A percentile compares a stretch with the other conserved stretches of the same genome.
Conservation (phyloP, 768 basidiomycete genomes). For the Exsudoporus frostii region DNA sequence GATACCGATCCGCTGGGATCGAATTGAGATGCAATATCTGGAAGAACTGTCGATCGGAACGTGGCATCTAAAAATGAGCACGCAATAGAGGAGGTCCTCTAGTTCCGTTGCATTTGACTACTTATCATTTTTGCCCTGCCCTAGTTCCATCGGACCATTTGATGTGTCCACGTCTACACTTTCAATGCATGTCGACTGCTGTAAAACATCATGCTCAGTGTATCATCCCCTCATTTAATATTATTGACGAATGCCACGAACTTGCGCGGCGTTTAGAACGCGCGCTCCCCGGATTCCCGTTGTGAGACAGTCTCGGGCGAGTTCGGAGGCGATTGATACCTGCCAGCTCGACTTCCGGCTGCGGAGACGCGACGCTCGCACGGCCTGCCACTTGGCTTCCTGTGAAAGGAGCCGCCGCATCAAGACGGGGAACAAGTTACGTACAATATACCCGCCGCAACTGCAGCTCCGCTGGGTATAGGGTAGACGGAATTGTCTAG, state of each 20-base stretch:
- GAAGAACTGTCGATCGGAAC: constrained; percentile 66
- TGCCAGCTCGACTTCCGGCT: neutral
- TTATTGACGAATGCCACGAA: constrained; percentile 18
- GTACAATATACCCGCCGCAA: no score
- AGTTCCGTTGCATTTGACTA: constrained; percentile 5
- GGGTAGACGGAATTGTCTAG: neutral
- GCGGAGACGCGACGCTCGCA: constrained; percentile 3
- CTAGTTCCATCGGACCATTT: constrained; percentile 9
- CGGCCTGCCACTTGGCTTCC: constrained; percentile 29
- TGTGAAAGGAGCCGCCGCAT: constrained; percentile 19
- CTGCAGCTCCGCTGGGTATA: constrained; percentile 35
- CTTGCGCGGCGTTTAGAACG: neutral
- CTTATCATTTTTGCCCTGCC: constrained; percentile 7
- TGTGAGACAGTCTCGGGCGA: neutral
- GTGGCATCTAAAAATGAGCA: constrained; percentile 65
- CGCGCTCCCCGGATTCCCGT: neutral
- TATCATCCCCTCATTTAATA: constrained; percentile 20
- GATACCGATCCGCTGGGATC: constrained; percentile 67
- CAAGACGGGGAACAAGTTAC: constrained; percentile 10
- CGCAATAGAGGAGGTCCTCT: constrained; percentile 18
- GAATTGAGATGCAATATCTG: constrained; percentile 65
- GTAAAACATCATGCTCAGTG: constrained; percentile 22
- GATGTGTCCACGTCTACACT: constrained; percentile 7
- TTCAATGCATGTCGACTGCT: constrained; percentile 8
- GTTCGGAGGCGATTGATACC: constrained; percentile 8